Evolutionary conservation across 257 asterid genomes (phyloP).

Genomic region (Plantago major): DNA sequence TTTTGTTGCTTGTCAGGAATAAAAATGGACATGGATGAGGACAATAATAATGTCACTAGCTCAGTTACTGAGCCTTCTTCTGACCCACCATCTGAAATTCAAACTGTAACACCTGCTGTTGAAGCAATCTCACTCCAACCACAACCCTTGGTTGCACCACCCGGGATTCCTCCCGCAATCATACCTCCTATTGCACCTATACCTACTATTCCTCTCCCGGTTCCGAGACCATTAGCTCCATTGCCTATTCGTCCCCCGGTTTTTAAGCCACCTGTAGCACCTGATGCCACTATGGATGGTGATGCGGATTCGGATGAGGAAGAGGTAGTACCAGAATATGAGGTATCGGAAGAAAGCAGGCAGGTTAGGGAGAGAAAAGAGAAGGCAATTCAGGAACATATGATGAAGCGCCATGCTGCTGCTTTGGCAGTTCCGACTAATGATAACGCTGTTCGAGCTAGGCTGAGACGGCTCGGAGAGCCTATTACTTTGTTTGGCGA

Average conservation of each 20-base stretch:
- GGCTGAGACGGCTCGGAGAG: conserved; percentile 86
- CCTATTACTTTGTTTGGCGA: conserved; percentile 93
- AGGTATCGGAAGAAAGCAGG: conserved; percentile 78
- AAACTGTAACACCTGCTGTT: conserved; percentile 36
- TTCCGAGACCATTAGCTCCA: conserved; percentile 69
- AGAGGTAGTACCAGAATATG: conserved; percentile 59
- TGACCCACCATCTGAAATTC: conserved; percentile 30
- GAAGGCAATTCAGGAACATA: conserved; percentile 80
- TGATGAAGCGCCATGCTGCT: conserved; percentile 85
- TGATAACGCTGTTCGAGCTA: conserved; percentile 79
- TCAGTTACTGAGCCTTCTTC: conserved; percentile 33
- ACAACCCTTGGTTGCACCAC: conserved; percentile 27
- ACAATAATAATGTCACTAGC: conserved; percentile 32
- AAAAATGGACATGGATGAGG: conserved; percentile 60
- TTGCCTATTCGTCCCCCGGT: conserved; percentile 55
- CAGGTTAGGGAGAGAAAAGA: conserved; percentile 65
- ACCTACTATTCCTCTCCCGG: conserved; percentile 31
- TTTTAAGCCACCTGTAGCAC: conserved; percentile 41
- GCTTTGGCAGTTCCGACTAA: conserved; percentile 94
- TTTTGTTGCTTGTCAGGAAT: conserved; percentile 19
- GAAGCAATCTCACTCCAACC: conserved; percentile 44
- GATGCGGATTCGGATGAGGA: conserved; percentile 69
- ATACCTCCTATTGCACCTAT: conserved; percentile 59
- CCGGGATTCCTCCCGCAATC: conserved; percentile 22
- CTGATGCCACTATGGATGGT: conserved; percentile 39